These are phyloP conservation scores for Penicillium ochrochloron DNA, from an alignment of 495 filamentous ascomycete species.

Conservation along the genomic window DNA sequence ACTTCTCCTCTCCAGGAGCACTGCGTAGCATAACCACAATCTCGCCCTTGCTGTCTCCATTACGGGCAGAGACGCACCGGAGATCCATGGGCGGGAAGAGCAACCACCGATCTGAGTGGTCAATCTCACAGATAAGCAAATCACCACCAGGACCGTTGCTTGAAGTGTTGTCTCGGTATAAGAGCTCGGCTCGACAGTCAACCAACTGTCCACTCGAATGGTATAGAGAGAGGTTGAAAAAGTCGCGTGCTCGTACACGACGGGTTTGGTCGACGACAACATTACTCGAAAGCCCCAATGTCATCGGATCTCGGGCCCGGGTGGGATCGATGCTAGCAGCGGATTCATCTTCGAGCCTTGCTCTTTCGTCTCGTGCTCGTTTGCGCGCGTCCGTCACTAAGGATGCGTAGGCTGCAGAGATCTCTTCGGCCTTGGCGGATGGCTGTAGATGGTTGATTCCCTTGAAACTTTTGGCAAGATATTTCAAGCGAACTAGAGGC, in stretches of 20 bases:
- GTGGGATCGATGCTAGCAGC: conserved; percentile 82
- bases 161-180: conserved; percentile 76
- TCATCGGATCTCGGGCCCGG: conserved; percentile 76
- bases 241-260: conserved; percentile 84
- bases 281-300: conserved; percentile 67
- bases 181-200: conserved; percentile 85
- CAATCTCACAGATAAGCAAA: conserved; percentile 87
- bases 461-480: conserved; percentile 82
- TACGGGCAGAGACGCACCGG: conserved; percentile 74
- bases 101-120: conserved; percentile 75
- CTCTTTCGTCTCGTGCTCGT: conserved; percentile 82
- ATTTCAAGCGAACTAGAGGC: conserved; percentile 86
- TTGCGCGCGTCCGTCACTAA: conserved; percentile 77
- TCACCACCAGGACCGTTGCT: conserved; percentile 68
- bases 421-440: conserved; percentile 60
- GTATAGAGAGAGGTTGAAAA: conserved; percentile 80
- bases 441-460: conserved; percentile 61
- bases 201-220: conserved; percentile 91
- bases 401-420: conserved; percentile 64
- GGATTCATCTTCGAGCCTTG: conserved; percentile 87
- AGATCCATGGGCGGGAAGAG: conserved; percentile 83
- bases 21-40: conserved; percentile 82
- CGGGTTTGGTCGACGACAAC: conserved; percentile 73
- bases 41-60: conserved; percentile 69
- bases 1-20: conserved; percentile 42